These are phyloP conservation scores for Tremella fuciformis DNA, from an alignment of 768 basidiomycete species.

Conservation along the genomic window DNA sequence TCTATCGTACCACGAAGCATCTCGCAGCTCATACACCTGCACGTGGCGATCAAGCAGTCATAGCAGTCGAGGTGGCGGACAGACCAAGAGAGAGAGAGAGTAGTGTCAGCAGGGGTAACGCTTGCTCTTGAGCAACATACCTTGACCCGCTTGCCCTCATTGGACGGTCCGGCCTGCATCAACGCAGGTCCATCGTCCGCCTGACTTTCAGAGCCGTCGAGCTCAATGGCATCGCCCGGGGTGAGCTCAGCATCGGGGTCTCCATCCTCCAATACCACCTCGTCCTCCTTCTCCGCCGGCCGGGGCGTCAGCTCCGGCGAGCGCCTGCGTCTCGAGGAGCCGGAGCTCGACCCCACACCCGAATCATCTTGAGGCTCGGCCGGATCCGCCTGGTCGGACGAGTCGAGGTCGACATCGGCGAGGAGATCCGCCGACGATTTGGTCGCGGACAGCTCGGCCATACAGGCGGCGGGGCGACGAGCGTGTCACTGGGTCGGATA, in stretches of 20 bases:
- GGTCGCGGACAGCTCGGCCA: conserved; percentile 26
- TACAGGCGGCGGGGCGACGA: not conserved
- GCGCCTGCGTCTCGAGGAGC: no score
- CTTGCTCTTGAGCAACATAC: conserved; percentile 13
- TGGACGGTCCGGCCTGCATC: conserved; percentile 18
- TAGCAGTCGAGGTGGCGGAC: no score
- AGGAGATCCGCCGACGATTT: conserved; percentile 19
- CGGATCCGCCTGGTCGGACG: not conserved
- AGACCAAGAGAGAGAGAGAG: not conserved
- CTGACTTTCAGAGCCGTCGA: not conserved
- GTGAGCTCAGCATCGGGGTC: conserved; percentile 9
- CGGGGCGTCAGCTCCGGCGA: not conserved
- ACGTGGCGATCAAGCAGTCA: not conserved
- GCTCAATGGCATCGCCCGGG: not conserved
- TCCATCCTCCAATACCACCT: not conserved
- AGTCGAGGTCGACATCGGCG: conserved; percentile 5
- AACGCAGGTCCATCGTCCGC: conserved; percentile 12
- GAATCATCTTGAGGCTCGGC: not conserved
- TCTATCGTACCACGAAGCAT: conserved; percentile 87
- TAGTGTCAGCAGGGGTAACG: not conserved
- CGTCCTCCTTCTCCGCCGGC: conserved; percentile 14
- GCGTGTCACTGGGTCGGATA: no score
- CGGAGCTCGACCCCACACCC: not conserved
- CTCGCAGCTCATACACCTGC: conserved; percentile 91
- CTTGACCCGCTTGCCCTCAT: conserved; percentile 44